Conservation (phyloP, 306 rosid genomes). For the Trifolium fragiferum region DNA sequence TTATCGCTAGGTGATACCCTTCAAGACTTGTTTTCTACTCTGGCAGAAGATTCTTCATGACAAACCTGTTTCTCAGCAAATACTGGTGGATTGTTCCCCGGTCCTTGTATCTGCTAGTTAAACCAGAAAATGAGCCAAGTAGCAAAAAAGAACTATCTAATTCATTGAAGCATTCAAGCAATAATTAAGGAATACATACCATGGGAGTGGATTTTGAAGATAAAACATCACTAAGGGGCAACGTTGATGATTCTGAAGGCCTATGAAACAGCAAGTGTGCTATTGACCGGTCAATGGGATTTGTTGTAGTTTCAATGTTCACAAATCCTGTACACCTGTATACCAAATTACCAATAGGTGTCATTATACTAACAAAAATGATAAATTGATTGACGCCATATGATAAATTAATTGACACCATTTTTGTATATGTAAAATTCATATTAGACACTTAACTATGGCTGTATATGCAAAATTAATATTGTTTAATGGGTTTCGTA, state of each 20-base stretch:
- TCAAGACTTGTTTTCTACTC: slow-evolving; percentile 36
- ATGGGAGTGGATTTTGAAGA: slow-evolving; percentile 49
- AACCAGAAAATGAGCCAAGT: slow-evolving; percentile 43
- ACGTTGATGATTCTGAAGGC: slow-evolving; percentile 63
- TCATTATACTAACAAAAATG: slow-evolving; percentile 32
- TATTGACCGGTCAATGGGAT: slow-evolving; percentile 86
- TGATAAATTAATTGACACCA: slow-evolving; percentile 2
- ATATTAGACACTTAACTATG: not conserved
- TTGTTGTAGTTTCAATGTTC: slow-evolving; percentile 77
- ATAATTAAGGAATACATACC: slow-evolving; percentile 54
- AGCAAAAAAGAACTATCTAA: slow-evolving; percentile 1
- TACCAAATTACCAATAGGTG: slow-evolving; percentile 1
- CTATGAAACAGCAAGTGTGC: slow-evolving; percentile 86
- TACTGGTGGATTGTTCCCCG: slow-evolving; percentile 52
- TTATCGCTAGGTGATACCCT: slow-evolving; percentile 30
- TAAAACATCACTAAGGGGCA: slow-evolving; percentile 44
- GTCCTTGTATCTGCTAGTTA: slow-evolving; percentile 51
- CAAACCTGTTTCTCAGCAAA: slow-evolving; percentile 56
- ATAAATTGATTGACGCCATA: slow-evolving; percentile 14
- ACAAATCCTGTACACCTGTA: slow-evolving; percentile 68
- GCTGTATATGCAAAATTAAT: not conserved
- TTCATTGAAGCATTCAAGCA: slow-evolving; percentile 31
- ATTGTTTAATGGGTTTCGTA: not conserved
- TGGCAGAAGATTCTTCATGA: slow-evolving; percentile 52
- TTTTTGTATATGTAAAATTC: not conserved